These are phyloP conservation scores for Xylariaceae sp. DNA, from an alignment of 2,329 filamentous ascomycete species.

Conservation along the genomic window DNA sequence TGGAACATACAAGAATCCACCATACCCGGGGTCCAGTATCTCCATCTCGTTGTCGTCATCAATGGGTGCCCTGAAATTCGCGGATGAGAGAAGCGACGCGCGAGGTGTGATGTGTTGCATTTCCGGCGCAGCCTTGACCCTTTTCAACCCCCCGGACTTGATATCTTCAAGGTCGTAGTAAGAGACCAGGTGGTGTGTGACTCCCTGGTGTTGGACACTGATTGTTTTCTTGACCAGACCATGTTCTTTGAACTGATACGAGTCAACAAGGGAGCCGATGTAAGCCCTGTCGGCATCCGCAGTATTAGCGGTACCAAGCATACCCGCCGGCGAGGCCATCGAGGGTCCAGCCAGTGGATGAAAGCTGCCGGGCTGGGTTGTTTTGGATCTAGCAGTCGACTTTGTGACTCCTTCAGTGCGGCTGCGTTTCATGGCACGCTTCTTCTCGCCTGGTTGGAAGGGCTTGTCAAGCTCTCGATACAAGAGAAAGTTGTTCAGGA, in stretches of 20 bases:
- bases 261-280: slow-evolving; percentile 82
- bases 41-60: slow-evolving; percentile 48
- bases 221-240: slow-evolving; percentile 92
- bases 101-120: slow-evolving; percentile 50
- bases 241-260: slow-evolving; percentile 76
- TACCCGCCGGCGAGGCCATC: neutral
- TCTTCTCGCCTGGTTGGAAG: slow-evolving; percentile 79
- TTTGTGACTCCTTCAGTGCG: slow-evolving; percentile 41
- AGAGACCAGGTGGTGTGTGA: slow-evolving; percentile 79
- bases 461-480: slow-evolving; percentile 76
- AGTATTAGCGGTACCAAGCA: neutral
- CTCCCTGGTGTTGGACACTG: slow-evolving; percentile 66
- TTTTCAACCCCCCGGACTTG: slow-evolving; percentile 51
- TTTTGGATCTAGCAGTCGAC: slow-evolving; percentile 24
- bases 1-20: neutral
- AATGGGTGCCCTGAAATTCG: slow-evolving; percentile 62
- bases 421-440: slow-evolving; percentile 69
- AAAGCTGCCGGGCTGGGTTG: slow-evolving; percentile 19
- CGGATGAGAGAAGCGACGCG: slow-evolving; percentile 51
- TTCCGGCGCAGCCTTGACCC: slow-evolving; percentile 50
- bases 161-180: slow-evolving; percentile 84
- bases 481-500: slow-evolving; percentile 77
- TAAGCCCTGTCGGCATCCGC: slow-evolving; percentile 36
- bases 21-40: neutral
- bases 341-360: neutral